Evolutionary conservation across 2,329 filamentous ascomycete genomes (phyloP), one percentile per base, ranked within the genome.

Genomic region (Colletotrichum shisoi): DNA sequence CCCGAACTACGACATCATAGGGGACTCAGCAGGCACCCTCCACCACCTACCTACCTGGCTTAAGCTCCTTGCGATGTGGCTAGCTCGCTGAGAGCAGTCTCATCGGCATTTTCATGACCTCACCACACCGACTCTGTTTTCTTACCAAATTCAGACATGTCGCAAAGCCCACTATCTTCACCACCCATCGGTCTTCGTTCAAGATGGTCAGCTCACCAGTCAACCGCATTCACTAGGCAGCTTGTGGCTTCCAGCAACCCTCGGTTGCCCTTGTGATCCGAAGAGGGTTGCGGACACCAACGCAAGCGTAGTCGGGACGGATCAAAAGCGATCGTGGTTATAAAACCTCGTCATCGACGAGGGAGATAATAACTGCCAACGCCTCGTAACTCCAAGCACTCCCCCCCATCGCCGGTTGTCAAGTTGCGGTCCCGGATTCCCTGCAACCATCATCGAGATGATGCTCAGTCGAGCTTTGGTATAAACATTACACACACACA

Each of bases 1-100:
- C 15, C 19, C 52, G 27, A 56, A 42, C 52, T 40, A 63, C 53
- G 60, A 64, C 64, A 67, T 67, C 64, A 67, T 67, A 59, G 60
- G n/a, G 27, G 27, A 31, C 54, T 44, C 60, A 13, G n/a, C 19
- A 40, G 17, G 39, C 45, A 42, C 52, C 64, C 39, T 37, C 53
- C 60, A 58, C 64, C 48, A 59, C 44, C 27, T 48, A 24, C 48
- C 34, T n/a, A 39, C 34, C 44, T 54, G 48, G 60, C 46, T 61
- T 63, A 58, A 51, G 60, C 64, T 67, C 34, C 46, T 27, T 49
- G 34, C 40, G 46, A 67, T 58, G 48, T 42, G 40, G 46, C 53
- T 67, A 67, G 60, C 27, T 53, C 11, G 21, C 40, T 19, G 13
- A 42, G 34, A 39, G 49, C 37, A 31, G n/a, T 39, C 27, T 42